Conservation (phyloP, 345 rosid genomes). For the Citrus hindsii region DNA sequence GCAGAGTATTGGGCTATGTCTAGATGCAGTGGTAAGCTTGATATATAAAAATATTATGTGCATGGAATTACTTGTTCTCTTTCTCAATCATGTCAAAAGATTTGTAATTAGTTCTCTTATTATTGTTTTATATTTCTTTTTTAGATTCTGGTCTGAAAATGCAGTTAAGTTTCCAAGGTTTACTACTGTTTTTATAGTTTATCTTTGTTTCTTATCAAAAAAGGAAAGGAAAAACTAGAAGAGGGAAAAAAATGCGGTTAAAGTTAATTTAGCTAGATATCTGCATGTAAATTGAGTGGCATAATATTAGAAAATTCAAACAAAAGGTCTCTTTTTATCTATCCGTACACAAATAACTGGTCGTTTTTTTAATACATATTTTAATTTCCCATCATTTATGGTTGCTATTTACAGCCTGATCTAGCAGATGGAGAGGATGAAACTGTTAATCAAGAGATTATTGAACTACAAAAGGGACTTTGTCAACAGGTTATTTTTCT, state of each 20-base stretch:
- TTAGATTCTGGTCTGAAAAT: neutral
- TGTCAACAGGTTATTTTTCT: constrained; percentile 32
- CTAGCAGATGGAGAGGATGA: constrained; percentile 56
- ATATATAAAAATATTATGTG: neutral
- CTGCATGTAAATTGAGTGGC: constrained; percentile 7
- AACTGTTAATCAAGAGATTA: constrained; percentile 34
- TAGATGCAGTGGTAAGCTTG: constrained; percentile 45
- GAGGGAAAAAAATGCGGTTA: neutral
- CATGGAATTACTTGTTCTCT: neutral
- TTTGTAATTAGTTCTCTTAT: neutral
- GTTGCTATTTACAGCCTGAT: constrained; percentile 46
- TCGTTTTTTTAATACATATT: neutral
- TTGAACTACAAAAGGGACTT: constrained; percentile 37
- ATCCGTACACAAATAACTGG: neutral
- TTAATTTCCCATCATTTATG: constrained; percentile 1
- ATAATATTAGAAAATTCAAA: neutral
- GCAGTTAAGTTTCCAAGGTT: neutral
- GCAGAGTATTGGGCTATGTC: constrained; percentile 45
- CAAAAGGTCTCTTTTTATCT: neutral
- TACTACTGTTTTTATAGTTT: neutral
- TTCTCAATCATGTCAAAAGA: constrained; percentile 2
- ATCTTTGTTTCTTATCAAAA: neutral
- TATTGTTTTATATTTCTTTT: neutral
- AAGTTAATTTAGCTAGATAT: neutral
- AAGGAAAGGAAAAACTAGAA: no score